Evolutionary conservation across 2,329 filamentous ascomycete species (phyloP).

Genomic region (Phialophora tarda): DNA sequence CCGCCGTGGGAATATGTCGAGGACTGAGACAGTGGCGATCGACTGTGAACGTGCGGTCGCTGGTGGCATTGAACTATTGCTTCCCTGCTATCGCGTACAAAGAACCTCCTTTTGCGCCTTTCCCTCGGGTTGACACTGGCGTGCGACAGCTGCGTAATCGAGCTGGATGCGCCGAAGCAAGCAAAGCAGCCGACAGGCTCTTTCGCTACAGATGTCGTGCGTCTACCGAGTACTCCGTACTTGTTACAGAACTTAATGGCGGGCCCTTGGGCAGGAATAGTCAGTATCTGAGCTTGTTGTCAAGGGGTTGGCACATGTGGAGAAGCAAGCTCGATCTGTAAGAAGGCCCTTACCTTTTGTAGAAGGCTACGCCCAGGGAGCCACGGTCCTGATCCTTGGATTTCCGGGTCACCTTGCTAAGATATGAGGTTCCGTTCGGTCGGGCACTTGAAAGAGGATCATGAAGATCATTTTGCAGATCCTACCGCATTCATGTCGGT

Average conservation of each 20-base stretch:
- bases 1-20: slow-evolving; percentile 4
- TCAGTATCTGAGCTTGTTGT: not conserved
- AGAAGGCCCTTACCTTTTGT: not conserved
- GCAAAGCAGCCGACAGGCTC: not conserved
- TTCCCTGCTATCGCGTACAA: not conserved
- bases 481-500: slow-evolving; percentile 5
- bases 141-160: not conserved
- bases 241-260: not conserved
- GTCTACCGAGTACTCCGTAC: not conserved
- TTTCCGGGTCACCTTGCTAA: not conserved
- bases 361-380: not conserved
- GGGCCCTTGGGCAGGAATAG: not conserved
- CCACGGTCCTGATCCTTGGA: not conserved
- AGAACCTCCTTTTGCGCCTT: not conserved
- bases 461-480: slow-evolving; percentile 21
- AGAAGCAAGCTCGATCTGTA: slow-evolving; percentile 1
- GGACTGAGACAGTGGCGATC: slow-evolving; percentile 3
- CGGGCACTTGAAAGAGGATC: slow-evolving; percentile 9
- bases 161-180: not conserved
- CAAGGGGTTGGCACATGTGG: not conserved
- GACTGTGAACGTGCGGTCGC: not conserved
- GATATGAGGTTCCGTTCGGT: slow-evolving; percentile 9
- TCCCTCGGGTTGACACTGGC: not conserved
- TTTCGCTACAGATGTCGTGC: not conserved
- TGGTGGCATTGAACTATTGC: not conserved